Conservation (phyloP, 1,284 basidiomycete genomes). For the Earliella scabrosa region DNA sequence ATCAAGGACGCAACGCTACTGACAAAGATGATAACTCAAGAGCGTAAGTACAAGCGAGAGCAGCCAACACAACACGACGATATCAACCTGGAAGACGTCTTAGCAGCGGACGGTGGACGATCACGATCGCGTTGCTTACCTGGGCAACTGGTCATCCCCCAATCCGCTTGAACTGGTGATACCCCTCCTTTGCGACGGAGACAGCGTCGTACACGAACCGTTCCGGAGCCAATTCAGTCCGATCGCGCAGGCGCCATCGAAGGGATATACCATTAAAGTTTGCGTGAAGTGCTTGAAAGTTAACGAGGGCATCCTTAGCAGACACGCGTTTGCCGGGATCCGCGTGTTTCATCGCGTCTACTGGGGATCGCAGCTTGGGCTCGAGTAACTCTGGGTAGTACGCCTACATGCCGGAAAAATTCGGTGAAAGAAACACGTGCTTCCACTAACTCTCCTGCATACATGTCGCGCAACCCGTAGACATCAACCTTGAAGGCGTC, state of each 20-base stretch:
- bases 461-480: conserved; percentile 28
- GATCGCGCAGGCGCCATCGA: background rate
- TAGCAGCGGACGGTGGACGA: too few species aligned
- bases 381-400: too few species aligned
- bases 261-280: background rate
- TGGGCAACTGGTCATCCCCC: too few species aligned
- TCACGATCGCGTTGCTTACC: too few species aligned
- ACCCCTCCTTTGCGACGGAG: background rate
- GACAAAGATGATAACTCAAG: too few species aligned
- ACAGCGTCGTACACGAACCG: background rate
- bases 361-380: conserved; percentile 2
- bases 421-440: background rate
- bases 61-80: too few species aligned
- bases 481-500: conserved; percentile 35
- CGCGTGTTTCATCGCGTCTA: conserved; percentile 7
- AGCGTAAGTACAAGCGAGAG: too few species aligned
- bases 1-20: too few species aligned
- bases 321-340: background rate
- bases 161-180: too few species aligned
- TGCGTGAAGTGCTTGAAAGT: background rate
- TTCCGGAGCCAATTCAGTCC: background rate
- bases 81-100: too few species aligned
- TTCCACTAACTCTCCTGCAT: conserved; percentile 10
- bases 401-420: background rate
- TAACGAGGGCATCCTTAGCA: background rate